A percentile compares a stretch with the other conserved stretches of the same genome.
Evolutionary conservation across 75 land plant genomes (phyloP).

Genomic region (Isoetes taiwanensis): DNA sequence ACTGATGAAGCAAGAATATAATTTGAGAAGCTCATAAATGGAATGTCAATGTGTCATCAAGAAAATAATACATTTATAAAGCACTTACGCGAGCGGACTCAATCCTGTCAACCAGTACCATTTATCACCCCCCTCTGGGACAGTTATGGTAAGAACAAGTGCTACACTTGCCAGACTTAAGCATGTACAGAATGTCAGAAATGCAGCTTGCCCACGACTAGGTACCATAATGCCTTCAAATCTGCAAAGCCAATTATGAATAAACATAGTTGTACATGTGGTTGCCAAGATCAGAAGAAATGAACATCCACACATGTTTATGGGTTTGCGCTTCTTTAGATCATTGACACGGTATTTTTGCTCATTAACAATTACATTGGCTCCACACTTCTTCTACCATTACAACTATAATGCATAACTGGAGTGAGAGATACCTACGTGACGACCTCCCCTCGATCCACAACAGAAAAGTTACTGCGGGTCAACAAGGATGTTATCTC

Average conservation of each 20-base stretch:
- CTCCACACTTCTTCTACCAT: no score
- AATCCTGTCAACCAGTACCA: slow-evolving; percentile 76
- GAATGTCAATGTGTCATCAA: no score
- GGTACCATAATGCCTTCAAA: slow-evolving; percentile 93
- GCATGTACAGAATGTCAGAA: slow-evolving; percentile 84
- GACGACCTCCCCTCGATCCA: slow-evolving; percentile 65
- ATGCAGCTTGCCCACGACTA: slow-evolving; percentile 89
- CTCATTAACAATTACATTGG: no score
- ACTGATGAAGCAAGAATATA: slow-evolving; percentile 18
- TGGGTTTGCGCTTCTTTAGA: no score
- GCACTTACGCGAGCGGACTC: slow-evolving; percentile 89
- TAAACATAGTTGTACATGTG: no score
- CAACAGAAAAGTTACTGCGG: slow-evolving; percentile 63
- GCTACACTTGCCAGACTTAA: slow-evolving; percentile 82
- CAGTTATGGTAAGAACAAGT: slow-evolving; percentile 81
- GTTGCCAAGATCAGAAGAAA: no score
- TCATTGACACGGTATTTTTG: no score
- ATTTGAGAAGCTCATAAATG: neutral
- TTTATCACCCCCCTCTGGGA: slow-evolving; percentile 69
- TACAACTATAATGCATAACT: neutral
- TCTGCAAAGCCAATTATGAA: slow-evolving; percentile 25
- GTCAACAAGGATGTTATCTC: slow-evolving; percentile 86
- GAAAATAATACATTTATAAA: neutral
- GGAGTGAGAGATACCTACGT: slow-evolving; percentile 30
- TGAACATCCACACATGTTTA: no score